Evolutionary conservation across 257 asterid species (phyloP), one percentile per base, ranked within the genome.

Genomic region (Vinca minor): DNA sequence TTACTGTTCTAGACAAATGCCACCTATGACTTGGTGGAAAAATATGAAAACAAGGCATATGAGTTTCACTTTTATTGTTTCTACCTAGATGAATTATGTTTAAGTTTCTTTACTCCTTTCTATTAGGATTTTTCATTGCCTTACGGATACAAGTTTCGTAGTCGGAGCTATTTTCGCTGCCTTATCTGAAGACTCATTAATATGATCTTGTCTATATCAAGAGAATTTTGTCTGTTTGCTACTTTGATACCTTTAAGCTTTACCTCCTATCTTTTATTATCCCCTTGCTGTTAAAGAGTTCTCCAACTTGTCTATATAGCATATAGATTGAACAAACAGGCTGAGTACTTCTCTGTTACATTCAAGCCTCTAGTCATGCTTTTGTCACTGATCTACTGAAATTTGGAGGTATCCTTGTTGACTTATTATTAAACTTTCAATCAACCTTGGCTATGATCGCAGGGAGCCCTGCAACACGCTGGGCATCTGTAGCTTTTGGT

Each of bases 391-490:
- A 42, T 63, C 42, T 45, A n/a, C 42, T 60, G 53, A 8, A 41
- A 47, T 31, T 5, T 15, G 31, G 5, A 20, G 31, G 34, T 26
- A 31, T 20, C 36, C 9, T 38, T 62, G 39, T 62, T 25, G 10
- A 28, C 57, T 1, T 20, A 44, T 3, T 42, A 4, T 18, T 8
- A 9, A 31, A 29, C 8, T 39, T 65, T 29, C 25, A 18, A 26
- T 26, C 11, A 35, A 9, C 64, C 32, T 29, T 63, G 4, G 29
- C 48, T 29, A 35, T 64, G 38, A n/a, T 74, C 57, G 66, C 78
- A 91, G 96, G 96, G 75, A 91, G 94, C 68, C 96, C 98, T 21
- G 89, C 68, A 29, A 85, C 95, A 59, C 94, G 95, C 63, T 88
- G 95, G 98, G 94, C 95, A 42, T 78, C 96, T 25, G 87, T 89